Evolutionary conservation across 805 yeast species (phyloP), one percentile per base, ranked within the genome.

Genomic region (Spathaspora hagerdaliae): DNA sequence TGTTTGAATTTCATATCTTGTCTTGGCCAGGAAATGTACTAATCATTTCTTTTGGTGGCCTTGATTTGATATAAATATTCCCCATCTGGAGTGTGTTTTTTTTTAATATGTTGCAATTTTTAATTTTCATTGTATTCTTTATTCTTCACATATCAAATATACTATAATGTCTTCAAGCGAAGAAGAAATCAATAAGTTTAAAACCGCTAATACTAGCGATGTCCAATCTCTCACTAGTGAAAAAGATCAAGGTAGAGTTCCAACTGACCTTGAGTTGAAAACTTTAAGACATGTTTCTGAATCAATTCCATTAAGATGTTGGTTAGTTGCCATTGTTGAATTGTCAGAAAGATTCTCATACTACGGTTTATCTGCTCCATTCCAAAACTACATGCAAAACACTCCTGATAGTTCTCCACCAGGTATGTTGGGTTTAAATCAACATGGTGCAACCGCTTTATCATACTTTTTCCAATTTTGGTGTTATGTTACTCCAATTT

Each of bases 301-400:
- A 49, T 52, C 46, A 9, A 70, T 80, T 26, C 84, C 85, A 14
- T 31, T 66, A 27, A 60, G 79, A 12, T 78, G 81, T 49, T 81
- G 80, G 79, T 65, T 77, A 39, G 82, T 81, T 34, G 83, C 83
- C 11, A 47, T 85, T 38, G 86, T 86, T 34, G 94, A 86, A 67
- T 77, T 86, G 50, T 78, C 90, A 38, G 95, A 86, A 64, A 77
- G 95, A 52, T 85, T 87, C 60, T 75, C 90, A 12, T 86, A 82
- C 69, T 86, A 86, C 56, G 94, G 94, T 56, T 68, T 84, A 48
- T 75, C 82, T 39, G 85, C 86, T 46, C 85, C 87, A 7, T 80
- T 86, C 67, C 84, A 79, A 66, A 86, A 86, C 68, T 86, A 85
- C 63, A 83, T 86, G 83, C 86, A 83, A 60, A 67, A 78, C 47